Evolutionary conservation across 2,329 filamentous ascomycete genomes (phyloP).

Genomic region (Fusarium euwallaceae): DNA sequence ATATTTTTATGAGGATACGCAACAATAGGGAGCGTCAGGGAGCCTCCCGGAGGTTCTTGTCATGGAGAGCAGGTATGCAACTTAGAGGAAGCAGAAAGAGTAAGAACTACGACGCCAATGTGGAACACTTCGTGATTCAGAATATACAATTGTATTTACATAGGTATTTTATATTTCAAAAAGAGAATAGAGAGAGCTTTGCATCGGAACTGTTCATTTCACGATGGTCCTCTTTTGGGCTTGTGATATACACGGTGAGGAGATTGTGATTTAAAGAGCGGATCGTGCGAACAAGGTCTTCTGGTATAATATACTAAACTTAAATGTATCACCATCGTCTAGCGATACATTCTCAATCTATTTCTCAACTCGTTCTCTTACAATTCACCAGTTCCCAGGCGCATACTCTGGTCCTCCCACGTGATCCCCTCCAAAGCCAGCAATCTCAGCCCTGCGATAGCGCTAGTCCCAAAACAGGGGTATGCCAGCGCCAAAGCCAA

Average conservation of each 20-base stretch:
- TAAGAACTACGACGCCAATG: not conserved
- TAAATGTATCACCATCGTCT: accelerated
- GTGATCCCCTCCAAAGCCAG: conserved; percentile 23
- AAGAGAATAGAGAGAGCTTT: not conserved
- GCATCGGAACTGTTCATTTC: not conserved
- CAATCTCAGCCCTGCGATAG: conserved; percentile 30
- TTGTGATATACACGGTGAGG: not conserved
- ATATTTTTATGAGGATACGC: too few relatives aligned
- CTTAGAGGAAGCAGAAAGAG: not conserved
- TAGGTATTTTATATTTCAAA: not conserved
- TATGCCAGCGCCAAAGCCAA: not conserved
- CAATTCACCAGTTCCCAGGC: not conserved
- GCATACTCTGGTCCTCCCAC: not conserved
- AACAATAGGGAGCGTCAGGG: not conserved
- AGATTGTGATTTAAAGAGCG: not conserved
- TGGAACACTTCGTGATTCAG: not conserved
- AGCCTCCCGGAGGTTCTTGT: not conserved
- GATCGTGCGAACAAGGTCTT: not conserved
- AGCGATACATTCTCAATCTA: not conserved
- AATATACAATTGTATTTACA: not conserved
- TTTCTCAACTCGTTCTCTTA: not conserved
- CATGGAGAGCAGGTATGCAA: not conserved
- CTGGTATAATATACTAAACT: not conserved
- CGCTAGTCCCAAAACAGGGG: conserved; percentile 35
- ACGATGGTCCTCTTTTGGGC: not conserved